A percentile compares a stretch with the other conserved stretches of the same genome.
Conservation (phyloP, 495 filamentous ascomycete species). For the Talaromyces proteolyticus region DNA sequence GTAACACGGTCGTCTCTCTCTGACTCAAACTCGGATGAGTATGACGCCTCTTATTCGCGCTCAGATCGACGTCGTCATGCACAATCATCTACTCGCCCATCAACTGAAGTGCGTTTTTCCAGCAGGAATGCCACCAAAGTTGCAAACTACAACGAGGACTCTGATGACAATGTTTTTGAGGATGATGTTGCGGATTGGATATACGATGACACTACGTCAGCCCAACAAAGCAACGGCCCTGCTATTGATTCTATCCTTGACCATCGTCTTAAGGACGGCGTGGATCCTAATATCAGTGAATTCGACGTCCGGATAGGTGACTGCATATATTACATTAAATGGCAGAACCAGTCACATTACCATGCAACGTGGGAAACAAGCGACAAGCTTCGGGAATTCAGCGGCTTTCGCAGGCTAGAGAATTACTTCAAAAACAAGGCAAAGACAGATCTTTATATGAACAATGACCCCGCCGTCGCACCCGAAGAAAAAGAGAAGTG, state of each 20-base stretch:
- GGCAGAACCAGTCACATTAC: slow-evolving; percentile 90
- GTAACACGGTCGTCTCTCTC: slow-evolving; percentile 36
- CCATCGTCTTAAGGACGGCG: slow-evolving; percentile 69
- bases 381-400: slow-evolving; percentile 58
- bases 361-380: slow-evolving; percentile 92
- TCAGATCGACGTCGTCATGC: slow-evolving; percentile 55
- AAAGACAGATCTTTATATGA: slow-evolving; percentile 63
- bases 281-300: slow-evolving; percentile 39
- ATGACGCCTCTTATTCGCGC: slow-evolving; percentile 66
- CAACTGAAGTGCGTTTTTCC: slow-evolving; percentile 80
- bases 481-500: slow-evolving; percentile 88
- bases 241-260: slow-evolving; percentile 88
- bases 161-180: slow-evolving; percentile 66
- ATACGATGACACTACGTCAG: slow-evolving; percentile 34
- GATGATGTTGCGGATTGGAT: slow-evolving; percentile 60
- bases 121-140: slow-evolving; percentile 80
- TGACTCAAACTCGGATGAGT: slow-evolving; percentile 54
- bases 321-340: slow-evolving; percentile 95
- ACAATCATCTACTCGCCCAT: slow-evolving; percentile 52
- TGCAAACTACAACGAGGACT: slow-evolving; percentile 84
- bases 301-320: slow-evolving; percentile 63
- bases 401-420: slow-evolving; percentile 79
- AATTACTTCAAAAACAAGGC: slow-evolving; percentile 88
- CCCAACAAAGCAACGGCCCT: slow-evolving; percentile 52
- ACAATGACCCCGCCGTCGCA: slow-evolving; percentile 61